Percentiles rank a stretch among this genome's conserved stretches.
Conservation (phyloP, 768 basidiomycete genomes). For the Suillus alpinus region DNA sequence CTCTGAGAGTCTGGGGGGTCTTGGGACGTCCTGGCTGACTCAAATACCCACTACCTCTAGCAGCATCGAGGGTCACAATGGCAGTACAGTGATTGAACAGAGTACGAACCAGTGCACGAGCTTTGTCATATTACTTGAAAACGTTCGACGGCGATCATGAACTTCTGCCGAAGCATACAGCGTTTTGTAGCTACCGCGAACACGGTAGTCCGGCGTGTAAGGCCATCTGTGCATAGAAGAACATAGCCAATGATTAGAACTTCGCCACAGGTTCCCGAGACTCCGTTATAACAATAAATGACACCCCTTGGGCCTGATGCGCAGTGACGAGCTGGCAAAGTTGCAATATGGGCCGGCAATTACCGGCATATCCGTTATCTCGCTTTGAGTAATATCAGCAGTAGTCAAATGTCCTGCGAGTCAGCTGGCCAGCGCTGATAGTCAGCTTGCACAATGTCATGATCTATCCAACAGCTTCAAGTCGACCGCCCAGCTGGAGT, state of each 20-base stretch:
- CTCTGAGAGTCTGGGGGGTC: background rate
- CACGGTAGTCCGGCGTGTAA: background rate
- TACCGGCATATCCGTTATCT: background rate
- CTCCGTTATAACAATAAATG: no score
- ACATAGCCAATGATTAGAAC: background rate
- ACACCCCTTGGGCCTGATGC: no score
- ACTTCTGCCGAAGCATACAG: background rate
- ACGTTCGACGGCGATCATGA: background rate
- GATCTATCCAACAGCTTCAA: background rate
- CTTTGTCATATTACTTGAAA: background rate
- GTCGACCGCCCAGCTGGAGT: background rate
- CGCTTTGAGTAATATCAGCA: background rate
- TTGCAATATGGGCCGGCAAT: background rate
- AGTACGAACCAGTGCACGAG: background rate
- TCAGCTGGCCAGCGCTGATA: background rate
- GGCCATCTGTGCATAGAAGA: background rate
- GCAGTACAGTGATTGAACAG: background rate
- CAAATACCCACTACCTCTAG: background rate
- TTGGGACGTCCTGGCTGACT: background rate
- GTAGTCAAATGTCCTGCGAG: background rate
- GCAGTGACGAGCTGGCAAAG: no score
- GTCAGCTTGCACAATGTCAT: background rate
- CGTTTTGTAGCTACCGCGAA: background rate
- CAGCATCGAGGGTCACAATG: background rate
- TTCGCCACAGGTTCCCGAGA: no score